phyloP scores from a whole-genome alignment of 352 stramenopile species.

The Peronosclerospora sorghi region DNA sequence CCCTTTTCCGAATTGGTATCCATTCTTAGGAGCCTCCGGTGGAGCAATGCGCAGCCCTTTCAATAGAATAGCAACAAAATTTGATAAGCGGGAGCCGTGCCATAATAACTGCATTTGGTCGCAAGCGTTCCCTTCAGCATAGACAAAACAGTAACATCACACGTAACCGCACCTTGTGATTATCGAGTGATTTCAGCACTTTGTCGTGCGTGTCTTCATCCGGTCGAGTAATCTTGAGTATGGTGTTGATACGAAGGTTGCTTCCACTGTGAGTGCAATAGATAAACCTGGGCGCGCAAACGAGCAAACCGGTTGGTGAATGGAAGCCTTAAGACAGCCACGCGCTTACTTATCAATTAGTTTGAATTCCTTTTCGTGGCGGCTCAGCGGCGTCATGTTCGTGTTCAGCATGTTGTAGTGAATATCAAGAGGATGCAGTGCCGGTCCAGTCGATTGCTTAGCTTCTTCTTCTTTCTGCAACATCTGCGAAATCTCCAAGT shows the following conservation, averaged over 20 bases:
- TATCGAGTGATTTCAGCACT: conserved; percentile 30
- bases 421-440: conserved; percentile 32
- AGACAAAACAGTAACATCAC: neutral
- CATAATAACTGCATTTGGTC: conserved; percentile 55
- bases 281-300: conserved; percentile 28
- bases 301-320: conserved; percentile 1
- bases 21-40: conserved; percentile 48
- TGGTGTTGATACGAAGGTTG: conserved; percentile 35
- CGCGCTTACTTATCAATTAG: conserved; percentile 32
- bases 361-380: conserved; percentile 34
- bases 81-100: conserved; percentile 73
- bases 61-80: conserved; percentile 70
- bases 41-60: conserved; percentile 62
- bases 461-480: conserved; percentile 42
- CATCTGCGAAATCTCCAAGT: conserved; percentile 60
- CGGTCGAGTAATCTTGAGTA: conserved; percentile 36
- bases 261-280: conserved; percentile 35
- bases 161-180: conserved; percentile 31
- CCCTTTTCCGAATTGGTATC: conserved; percentile 66
- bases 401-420: conserved; percentile 46
- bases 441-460: conserved; percentile 14
- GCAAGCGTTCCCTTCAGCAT: no score
- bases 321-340: neutral
- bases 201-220: conserved; percentile 31
- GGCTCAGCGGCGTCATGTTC: conserved; percentile 29